A percentile compares a stretch with the other conserved stretches of the same genome.
phyloP scores from a whole-genome alignment of 306 rosid species.

The Luffa aegyptiaca region DNA sequence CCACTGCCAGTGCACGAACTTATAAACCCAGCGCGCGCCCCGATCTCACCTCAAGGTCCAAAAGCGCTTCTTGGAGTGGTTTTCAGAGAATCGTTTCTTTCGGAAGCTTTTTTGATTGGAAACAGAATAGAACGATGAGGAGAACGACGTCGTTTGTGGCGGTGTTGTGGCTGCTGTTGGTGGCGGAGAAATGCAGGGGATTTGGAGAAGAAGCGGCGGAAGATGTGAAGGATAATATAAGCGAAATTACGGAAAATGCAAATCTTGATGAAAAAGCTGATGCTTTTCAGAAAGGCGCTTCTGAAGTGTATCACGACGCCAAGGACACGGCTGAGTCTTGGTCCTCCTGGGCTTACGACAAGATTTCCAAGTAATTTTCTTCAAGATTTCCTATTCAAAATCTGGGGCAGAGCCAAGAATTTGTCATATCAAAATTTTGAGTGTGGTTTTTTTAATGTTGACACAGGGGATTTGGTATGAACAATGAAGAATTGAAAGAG shows the following conservation, averaged over 20 bases:
- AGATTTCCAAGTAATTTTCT: slow-evolving; percentile 29
- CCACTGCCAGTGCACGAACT: not conserved
- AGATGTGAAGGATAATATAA: slow-evolving; percentile 6
- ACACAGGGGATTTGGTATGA: not conserved
- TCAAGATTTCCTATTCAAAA: too few relatives aligned
- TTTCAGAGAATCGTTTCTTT: too few relatives aligned
- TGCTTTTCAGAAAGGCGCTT: not conserved
- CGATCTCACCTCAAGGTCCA: too few relatives aligned
- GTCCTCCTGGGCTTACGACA: slow-evolving; percentile 17
- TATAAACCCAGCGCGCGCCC: not conserved
- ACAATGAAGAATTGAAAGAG: not conserved
- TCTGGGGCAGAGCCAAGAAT: too few relatives aligned
- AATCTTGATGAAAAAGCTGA: not conserved
- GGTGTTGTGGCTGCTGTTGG: slow-evolving; percentile 19
- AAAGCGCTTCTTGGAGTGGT: too few relatives aligned
- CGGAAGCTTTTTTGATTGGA: not conserved
- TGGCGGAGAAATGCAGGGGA: slow-evolving; percentile 7
- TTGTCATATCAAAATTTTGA: too few relatives aligned
- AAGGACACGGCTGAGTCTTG: slow-evolving; percentile 12
- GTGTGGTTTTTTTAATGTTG: too few relatives aligned
- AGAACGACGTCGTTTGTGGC: not conserved
- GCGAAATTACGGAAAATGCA: not conserved
- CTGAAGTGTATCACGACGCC: not conserved
- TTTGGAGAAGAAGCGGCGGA: slow-evolving; percentile 17
- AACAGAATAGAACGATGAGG: not conserved